phyloP scores from a whole-genome alignment of 2,329 filamentous ascomycete genomes.

The Blumeria graminis region DNA sequence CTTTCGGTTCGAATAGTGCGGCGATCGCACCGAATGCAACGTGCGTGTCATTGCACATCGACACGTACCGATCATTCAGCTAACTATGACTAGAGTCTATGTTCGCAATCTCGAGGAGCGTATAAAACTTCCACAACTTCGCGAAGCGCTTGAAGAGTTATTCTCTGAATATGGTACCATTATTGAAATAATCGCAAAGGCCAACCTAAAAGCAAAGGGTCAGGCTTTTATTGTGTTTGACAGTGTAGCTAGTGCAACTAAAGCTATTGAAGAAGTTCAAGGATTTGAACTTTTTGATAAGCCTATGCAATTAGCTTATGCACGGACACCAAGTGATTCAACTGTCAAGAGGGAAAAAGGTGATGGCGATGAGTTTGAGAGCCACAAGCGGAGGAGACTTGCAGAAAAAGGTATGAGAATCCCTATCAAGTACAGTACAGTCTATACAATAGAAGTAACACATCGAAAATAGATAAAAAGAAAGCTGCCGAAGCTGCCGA shows the following conservation, averaged over 20 bases:
- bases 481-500: slow-evolving; percentile 63
- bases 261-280: slow-evolving; percentile 70
- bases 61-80: slow-evolving; percentile 22
- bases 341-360: slow-evolving; percentile 53
- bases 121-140: slow-evolving; percentile 58
- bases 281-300: slow-evolving; percentile 88
- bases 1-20: too few species aligned
- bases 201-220: slow-evolving; percentile 74
- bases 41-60: slow-evolving; percentile 54
- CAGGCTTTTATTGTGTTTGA: slow-evolving; percentile 93
- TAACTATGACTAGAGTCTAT: slow-evolving; percentile 27
- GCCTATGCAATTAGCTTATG: slow-evolving; percentile 64
- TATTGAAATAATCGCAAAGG: slow-evolving; percentile 68
- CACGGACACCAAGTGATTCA: slow-evolving; percentile 66
- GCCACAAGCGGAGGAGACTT: slow-evolving; percentile 59
- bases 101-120: slow-evolving; percentile 78
- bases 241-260: slow-evolving; percentile 47
- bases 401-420: slow-evolving; percentile 59
- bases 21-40: slow-evolving; percentile 27
- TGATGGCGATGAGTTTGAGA: slow-evolving; percentile 52
- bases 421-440: not conserved
- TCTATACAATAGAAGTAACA: too few species aligned
- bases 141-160: slow-evolving; percentile 46
- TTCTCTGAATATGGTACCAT: slow-evolving; percentile 78
- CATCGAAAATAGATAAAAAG: slow-evolving; percentile 31